Conservation (phyloP, 108 stramenopile genomes). For the Stephanodiscus triporus region DNA sequence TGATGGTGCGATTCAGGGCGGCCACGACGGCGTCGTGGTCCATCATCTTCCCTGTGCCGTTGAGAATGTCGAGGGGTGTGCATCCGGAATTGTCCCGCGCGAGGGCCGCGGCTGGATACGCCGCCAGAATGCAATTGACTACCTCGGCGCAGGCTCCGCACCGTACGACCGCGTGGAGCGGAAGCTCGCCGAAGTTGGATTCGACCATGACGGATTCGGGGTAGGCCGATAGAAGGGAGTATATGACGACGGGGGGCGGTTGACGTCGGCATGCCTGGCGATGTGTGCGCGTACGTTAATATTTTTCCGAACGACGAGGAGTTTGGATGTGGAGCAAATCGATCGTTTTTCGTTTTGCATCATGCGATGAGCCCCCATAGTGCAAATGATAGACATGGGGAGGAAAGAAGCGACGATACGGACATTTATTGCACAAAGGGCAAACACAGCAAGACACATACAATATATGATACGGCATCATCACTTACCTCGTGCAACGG, state of each 20-base stretch:
- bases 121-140: conserved; percentile 62
- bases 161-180: conserved; percentile 66
- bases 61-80: conserved; percentile 60
- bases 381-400: neutral
- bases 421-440: too few relatives aligned
- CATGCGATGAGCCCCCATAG: neutral
- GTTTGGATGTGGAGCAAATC: neutral
- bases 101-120: conserved; percentile 59
- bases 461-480: neutral
- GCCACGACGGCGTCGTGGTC: conserved; percentile 46
- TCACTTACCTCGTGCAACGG: conserved; percentile 71
- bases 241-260: conserved; percentile 70
- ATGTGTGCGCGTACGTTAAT: too few relatives aligned
- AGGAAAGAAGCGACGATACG: too few relatives aligned
- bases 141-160: conserved; percentile 69
- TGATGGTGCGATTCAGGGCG: conserved; percentile 34
- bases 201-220: conserved; percentile 53
- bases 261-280: conserved; percentile 78
- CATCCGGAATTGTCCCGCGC: conserved; percentile 65
- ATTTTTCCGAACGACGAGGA: neutral
- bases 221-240: conserved; percentile 52
- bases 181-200: conserved; percentile 68
- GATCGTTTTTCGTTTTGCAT: neutral
- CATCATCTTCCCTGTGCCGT: conserved; percentile 54
- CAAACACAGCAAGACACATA: neutral